Conservation (phyloP, 2,329 filamentous ascomycete species). For the Fusarium cicatricum region DNA sequence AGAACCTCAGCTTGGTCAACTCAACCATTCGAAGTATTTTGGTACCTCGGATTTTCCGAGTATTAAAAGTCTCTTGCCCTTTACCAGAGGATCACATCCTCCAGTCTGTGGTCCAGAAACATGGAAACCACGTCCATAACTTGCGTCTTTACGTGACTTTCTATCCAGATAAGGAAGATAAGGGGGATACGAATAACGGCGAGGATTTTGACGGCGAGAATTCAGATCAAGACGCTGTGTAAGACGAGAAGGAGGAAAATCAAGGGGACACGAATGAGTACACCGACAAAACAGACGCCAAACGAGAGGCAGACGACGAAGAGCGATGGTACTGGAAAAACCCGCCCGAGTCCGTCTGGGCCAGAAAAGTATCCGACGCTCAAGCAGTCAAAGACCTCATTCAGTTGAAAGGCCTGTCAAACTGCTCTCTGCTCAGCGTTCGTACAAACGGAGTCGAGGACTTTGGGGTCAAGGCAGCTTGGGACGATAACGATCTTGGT, state of each 20-base stretch:
- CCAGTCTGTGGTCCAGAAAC: not conserved
- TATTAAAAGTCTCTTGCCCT: conserved; percentile 9
- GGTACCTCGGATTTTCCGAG: not conserved
- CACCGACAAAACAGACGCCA: too few relatives aligned
- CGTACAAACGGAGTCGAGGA: not conserved
- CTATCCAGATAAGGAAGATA: not conserved
- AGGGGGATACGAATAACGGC: too few relatives aligned
- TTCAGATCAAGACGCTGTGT: too few relatives aligned
- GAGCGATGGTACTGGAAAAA: not conserved
- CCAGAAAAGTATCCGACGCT: not conserved
- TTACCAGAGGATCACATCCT: not conserved
- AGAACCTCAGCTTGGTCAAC: not conserved
- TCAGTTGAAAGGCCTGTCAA: not conserved
- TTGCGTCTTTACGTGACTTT: conserved; percentile 1
- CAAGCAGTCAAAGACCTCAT: not conserved
- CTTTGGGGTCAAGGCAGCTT: not conserved
- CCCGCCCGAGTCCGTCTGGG: conserved; percentile 13
- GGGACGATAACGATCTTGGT: conserved; percentile 2
- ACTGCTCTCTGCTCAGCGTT: not conserved
- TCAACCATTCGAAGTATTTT: not conserved
- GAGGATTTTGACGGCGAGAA: too few relatives aligned
- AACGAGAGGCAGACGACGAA: too few relatives aligned
- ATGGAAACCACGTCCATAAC: not conserved
- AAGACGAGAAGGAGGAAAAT: not conserved
- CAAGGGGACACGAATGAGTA: too few relatives aligned